Evolutionary conservation across 2,329 filamentous ascomycete species (phyloP).

Genomic region (Penicillium hesseltinei): DNA sequence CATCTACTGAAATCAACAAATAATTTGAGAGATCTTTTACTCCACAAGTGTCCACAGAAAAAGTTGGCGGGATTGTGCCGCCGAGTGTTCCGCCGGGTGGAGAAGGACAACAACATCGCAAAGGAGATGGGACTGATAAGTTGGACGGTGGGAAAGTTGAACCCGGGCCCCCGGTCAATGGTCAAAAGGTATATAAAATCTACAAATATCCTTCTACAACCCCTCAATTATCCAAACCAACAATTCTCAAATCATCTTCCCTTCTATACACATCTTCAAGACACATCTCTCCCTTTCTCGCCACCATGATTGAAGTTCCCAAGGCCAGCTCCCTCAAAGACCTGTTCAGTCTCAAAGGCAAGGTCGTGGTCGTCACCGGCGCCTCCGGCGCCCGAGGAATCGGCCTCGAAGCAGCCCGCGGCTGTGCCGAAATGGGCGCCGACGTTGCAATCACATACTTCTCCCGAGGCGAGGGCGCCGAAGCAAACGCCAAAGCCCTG

Average conservation of each 20-base stretch:
- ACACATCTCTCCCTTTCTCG: neutral
- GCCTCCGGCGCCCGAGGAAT: slow-evolving; percentile 63
- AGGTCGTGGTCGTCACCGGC: slow-evolving; percentile 49
- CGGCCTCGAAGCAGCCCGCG: slow-evolving; percentile 65
- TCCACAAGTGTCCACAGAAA: neutral
- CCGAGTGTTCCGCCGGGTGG: slow-evolving; percentile 2
- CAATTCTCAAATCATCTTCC: neutral
- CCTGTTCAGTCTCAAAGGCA: slow-evolving; percentile 50
- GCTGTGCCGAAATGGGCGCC: slow-evolving; percentile 63
- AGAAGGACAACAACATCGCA: neutral
- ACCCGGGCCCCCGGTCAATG: neutral
- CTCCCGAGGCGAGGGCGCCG: slow-evolving; percentile 59
- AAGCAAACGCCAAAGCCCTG: slow-evolving; percentile 65
- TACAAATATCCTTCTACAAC: neutral
- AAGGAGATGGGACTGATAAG: neutral
- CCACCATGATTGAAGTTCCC: slow-evolving; percentile 40
- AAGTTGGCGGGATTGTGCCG: slow-evolving; percentile 2
- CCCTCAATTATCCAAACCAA: neutral
- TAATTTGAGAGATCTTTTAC: neutral
- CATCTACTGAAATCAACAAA: neutral
- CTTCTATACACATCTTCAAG: neutral
- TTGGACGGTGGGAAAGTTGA: neutral
- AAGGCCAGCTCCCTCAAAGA: slow-evolving; percentile 36
- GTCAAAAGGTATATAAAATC: neutral
- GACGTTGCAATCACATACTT: slow-evolving; percentile 67